These are phyloP conservation scores for Coemansia aciculifera DNA, from an alignment of 192 early-diverging fungal species.

Conservation along the genomic window DNA sequence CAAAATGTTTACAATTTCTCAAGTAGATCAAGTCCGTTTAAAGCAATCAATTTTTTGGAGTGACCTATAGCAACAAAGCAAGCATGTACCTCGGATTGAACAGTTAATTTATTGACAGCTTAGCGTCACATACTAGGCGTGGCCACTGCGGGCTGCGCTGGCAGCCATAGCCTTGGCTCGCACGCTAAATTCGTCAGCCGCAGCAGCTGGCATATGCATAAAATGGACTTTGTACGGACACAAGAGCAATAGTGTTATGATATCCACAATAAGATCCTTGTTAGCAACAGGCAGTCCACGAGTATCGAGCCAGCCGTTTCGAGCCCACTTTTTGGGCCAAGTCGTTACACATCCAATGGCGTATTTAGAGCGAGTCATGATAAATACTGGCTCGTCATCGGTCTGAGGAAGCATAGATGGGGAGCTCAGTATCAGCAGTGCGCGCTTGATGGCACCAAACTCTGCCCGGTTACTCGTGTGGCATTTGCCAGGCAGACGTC, in stretches of 20 bases:
- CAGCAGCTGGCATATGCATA: neutral
- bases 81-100: too few species aligned
- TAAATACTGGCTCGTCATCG: neutral
- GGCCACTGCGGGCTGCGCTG: neutral
- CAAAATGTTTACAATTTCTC: too few species aligned
- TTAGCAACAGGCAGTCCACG: neutral
- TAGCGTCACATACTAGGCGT: neutral
- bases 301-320: neutral
- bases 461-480: neutral
- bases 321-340: neutral
- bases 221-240: conserved; percentile 2
- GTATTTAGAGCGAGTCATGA: neutral
- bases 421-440: neutral
- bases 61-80: too few species aligned
- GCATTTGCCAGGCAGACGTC: neutral
- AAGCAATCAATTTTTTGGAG: neutral
- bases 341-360: neutral
- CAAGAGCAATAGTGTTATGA: neutral
- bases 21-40: too few species aligned
- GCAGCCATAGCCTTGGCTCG: neutral
- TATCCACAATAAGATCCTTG: neutral
- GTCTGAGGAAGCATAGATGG: neutral
- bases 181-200: neutral
- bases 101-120: neutral
- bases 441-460: conserved; percentile 8